Evolutionary conservation across 2,329 filamentous ascomycete genomes (phyloP), one percentile per base, ranked within the genome.

Genomic region (Exophiala bonariae): DNA sequence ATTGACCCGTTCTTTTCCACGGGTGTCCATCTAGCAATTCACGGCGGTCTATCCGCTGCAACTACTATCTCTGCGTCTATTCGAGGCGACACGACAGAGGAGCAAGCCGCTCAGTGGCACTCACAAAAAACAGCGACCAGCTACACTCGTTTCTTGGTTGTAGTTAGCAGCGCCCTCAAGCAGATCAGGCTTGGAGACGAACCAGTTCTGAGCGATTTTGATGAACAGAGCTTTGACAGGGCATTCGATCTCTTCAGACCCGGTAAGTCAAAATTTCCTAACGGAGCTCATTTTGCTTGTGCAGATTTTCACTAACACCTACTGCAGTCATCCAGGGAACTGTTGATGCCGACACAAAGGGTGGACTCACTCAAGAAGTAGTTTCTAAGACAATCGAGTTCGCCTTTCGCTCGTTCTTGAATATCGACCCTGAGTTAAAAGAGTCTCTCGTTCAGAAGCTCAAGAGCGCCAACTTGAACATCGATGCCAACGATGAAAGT

Each of bases 1-100:
- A 74, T 77, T 48, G 74, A 77, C 47, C 73, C 73, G 0, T 70
- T 66, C 47, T 78, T 77, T 59, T 74, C 71, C 0, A 77, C 73
- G 0, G 74, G 74, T 8, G 65, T 73, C 3, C 74, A 78, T 49
- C 59, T 78, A 1, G 75, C 75, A 1, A 28, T 77, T 0, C 49
- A 62, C 1, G 61, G 67, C 13, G 74, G 61, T 3, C 64, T 79
- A 0, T 72, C 74, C 1, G 74, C 76, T 0, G 74, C 73, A 1
- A 61, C 60, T 1, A 72, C 74, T 0, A 75, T 78, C 14, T 55
- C 56, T 3, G 73, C 74, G 0, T 55, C 65, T 0, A 61, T 65
- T 3, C 60, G 61, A 13, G 72, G 70, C 1, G 59, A 78, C 6
- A 63, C 56, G 31, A 52, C 58, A 36, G 73, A 78, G 58, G 7